These are phyloP conservation scores for Serpula lacrymans DNA, from an alignment of 768 basidiomycete genomes.

Conservation along the genomic window DNA sequence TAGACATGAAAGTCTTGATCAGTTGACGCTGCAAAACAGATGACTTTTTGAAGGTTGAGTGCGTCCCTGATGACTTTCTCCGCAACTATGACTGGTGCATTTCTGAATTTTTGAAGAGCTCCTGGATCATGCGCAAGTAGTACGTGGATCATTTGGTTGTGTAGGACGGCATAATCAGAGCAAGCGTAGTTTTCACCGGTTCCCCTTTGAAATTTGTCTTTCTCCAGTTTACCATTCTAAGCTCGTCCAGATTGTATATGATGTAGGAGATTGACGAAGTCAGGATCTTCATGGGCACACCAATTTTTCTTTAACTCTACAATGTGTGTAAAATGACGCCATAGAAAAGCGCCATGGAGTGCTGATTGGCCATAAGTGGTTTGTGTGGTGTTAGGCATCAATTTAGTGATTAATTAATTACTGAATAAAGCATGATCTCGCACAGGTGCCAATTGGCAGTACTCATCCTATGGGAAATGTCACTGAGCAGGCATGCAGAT, in stretches of 20 bases:
- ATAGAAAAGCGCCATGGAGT: conserved; percentile 7
- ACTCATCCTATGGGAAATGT: conserved; percentile 16
- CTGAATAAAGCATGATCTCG: conserved; percentile 16
- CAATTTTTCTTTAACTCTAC: conserved; percentile 10
- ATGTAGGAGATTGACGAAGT: not conserved
- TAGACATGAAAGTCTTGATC: not conserved
- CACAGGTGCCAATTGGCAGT: conserved; percentile 20
- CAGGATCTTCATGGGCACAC: conserved; percentile 8
- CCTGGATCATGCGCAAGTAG: too few species aligned
- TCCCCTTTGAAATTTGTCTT: too few species aligned
- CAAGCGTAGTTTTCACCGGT: too few species aligned
- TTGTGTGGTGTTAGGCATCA: too few species aligned
- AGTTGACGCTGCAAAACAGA: not conserved
- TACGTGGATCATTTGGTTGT: too few species aligned
- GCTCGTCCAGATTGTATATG: too few species aligned
- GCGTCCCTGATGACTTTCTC: not conserved
- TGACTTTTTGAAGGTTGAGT: not conserved
- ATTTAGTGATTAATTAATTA: conserved; percentile 5
- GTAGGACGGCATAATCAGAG: not conserved
- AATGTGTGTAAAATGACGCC: not conserved
- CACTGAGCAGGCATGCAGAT: conserved; percentile 13
- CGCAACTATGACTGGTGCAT: conserved; percentile 3
- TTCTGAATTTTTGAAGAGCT: not conserved
- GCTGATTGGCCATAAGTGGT: too few species aligned
- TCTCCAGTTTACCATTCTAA: too few species aligned